Evolutionary conservation across 2,329 filamentous ascomycete species (phyloP), one percentile per base, ranked within the genome.

Genomic region (Sarocladium oryzae): DNA sequence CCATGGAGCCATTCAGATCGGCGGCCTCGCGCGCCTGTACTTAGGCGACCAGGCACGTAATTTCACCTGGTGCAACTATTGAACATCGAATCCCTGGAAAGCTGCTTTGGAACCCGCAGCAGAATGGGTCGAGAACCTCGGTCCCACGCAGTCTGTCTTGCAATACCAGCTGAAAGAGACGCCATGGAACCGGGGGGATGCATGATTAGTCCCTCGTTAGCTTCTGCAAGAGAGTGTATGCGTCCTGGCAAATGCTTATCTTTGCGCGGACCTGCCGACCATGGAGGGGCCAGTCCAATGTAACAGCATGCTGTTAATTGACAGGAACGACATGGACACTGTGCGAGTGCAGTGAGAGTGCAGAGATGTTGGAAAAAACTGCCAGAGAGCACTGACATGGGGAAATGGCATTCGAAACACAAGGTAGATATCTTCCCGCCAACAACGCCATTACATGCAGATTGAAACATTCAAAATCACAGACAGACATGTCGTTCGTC

Each of bases 381-480:
- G 28, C 28, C n/a, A n/a, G n/a, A n/a, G n/a, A n/a, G n/a, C n/a
- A n/a, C n/a, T n/a, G n/a, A n/a, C n/a, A n/a, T n/a, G n/a, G n/a
- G 6, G 35, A 37, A 37, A 37, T n/a, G 16, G 35, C 35, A 37
- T 37, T n/a, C 35, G n/a, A 37, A 37, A 30, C 28, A 30, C 35
- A 8, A 15, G 21, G 23, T 43, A 43, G 40, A 43, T 15, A 26
- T 43, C 21, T 28, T 43, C 7, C 23, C 16, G 21, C 40, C 40
- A n/a, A 26, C 40, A 43, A 43, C 40, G 40, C 40, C 40, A 15
- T 43, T 26, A 28, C 21, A 43, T 43, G 40, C 40, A 43, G 7
- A 23, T 26, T 40, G 30, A 32, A 32, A 32, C 30, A 32, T 16
- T 20, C n/a, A 40, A 40, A 40, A 20, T 20, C 33, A 36, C 7